Evolutionary conservation across 169 alveolate species (phyloP), one percentile per base, ranked within the genome.

Genomic region (Babesia bovis): DNA sequence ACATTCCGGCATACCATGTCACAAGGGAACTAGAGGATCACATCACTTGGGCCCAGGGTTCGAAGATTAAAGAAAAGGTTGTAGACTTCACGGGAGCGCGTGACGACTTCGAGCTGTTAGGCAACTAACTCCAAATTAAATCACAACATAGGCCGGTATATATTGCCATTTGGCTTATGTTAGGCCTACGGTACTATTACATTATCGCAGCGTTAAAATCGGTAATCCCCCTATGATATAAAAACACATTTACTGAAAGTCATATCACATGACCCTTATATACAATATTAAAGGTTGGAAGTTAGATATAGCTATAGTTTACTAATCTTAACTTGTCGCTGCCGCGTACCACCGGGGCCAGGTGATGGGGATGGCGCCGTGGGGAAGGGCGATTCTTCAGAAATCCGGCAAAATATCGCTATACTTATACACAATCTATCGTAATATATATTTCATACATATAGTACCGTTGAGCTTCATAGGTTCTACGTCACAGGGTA

Each of bases 1-100:
- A 95, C 55, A 95, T 96, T 66, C 99, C 99, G 15, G 97, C 99
- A 19, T 89, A 93, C 65, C 98, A 95, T 78, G 97, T 97, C 23
- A 93, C 97, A 17, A 79, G 99, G 75, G 92, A 92, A 44, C 84
- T 94, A 92, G 99, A 97, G 85, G 99, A 97, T 83, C 96, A 94
- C 82, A 93, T 97, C 19, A 94, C 97, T 40, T 97, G 99, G 99
- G 91, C 97, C 33, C 96, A 96, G 52, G 94, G 96, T 15, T 92
- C 98, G 6, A 93, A 92, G 82, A 96, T 96, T 52, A 51, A 67
- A 44, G 87, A 87, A 40, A 84, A 83, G 72, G 83, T 87, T 32
- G 77, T 75, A 41, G 83, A 63, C 41, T 86, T 83, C 69, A 49
- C 67, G 45, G 87, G 83, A 23, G 61, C 58, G 13, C 74, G 85